A percentile compares a stretch with the other conserved stretches of the same genome.
phyloP scores from a whole-genome alignment of 2,329 filamentous ascomycete species.

The Fusarium haematococcum region DNA sequence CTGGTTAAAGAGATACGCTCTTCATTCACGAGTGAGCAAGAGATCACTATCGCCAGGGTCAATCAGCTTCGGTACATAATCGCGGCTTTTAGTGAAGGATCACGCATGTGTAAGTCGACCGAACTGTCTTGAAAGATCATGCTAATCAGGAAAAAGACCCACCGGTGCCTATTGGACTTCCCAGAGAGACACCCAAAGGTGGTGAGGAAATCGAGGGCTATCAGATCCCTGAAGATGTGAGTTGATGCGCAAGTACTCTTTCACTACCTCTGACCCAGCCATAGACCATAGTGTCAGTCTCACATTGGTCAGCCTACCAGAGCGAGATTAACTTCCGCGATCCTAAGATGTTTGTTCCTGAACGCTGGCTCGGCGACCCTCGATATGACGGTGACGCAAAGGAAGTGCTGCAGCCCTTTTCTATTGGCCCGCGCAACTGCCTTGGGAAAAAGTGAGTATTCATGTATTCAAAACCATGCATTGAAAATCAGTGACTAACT shows the following conservation, averaged over 20 bases:
- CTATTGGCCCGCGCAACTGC: not conserved
- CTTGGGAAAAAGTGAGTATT: not conserved
- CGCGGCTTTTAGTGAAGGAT: constrained; percentile 1
- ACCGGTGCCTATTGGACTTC: constrained; percentile 2
- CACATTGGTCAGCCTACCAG: not conserved
- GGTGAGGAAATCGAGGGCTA: not conserved
- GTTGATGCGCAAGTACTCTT: not conserved
- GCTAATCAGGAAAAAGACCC: not conserved
- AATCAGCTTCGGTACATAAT: constrained; percentile 3
- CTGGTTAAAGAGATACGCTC: constrained; percentile 1
- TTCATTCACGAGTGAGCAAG: not conserved
- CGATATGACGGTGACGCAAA: not conserved
- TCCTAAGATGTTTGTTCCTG: not conserved
- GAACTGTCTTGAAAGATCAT: not conserved
- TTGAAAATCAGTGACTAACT: not conserved
- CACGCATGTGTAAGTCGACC: not conserved
- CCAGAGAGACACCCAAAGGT: not conserved
- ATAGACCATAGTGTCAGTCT: not conserved
- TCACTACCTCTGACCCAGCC: not conserved
- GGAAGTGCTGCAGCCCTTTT: not conserved
- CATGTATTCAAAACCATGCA: not conserved
- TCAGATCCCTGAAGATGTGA: constrained; percentile 4
- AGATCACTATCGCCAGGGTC: not conserved
- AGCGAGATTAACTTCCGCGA: not conserved
- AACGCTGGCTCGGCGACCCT: not conserved